Percentiles rank a stretch among this genome's conserved stretches.
phyloP scores from a whole-genome alignment of 1,284 basidiomycete genomes.

The Moesziomyces antarcticus region DNA sequence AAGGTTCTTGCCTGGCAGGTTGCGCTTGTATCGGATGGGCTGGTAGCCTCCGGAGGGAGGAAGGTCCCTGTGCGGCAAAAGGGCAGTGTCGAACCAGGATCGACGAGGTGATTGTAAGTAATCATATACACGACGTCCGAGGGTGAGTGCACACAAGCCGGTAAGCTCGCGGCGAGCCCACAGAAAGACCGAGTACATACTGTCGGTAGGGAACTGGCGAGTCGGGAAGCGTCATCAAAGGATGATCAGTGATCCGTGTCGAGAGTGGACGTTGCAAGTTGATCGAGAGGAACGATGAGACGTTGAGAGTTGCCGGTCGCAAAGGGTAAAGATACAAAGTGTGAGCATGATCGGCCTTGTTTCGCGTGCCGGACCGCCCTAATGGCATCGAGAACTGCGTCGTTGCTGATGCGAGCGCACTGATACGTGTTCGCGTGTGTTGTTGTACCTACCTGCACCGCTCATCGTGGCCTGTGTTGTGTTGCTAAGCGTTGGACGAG shows the following conservation, averaged over 20 bases:
- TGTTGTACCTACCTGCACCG: slow-evolving; percentile 35
- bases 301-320: too few relatives aligned
- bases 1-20: slow-evolving; percentile 91
- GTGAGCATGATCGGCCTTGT: slow-evolving; percentile 5
- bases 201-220: slow-evolving; percentile 48
- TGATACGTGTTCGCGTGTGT: too few relatives aligned
- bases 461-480: slow-evolving; percentile 29
- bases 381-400: too few relatives aligned
- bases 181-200: slow-evolving; percentile 14
- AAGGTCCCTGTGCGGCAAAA: slow-evolving; percentile 79
- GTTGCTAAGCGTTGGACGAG: slow-evolving; percentile 21
- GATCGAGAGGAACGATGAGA: too few relatives aligned
- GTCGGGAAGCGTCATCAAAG: not conserved
- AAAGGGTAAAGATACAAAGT: not conserved
- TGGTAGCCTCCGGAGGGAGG: slow-evolving; percentile 94
- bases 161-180: too few relatives aligned
- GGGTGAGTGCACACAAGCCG: too few relatives aligned
- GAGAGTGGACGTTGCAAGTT: too few relatives aligned
- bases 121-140: too few relatives aligned
- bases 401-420: too few relatives aligned
- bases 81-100: not conserved
- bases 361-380: not conserved
- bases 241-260: not conserved
- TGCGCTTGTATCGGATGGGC: slow-evolving; percentile 92
- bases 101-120: too few relatives aligned